A percentile compares a stretch with the other conserved stretches of the same genome.
Evolutionary conservation across 2,329 filamentous ascomycete species (phyloP).

Genomic region (Curvularia verruculosa): DNA sequence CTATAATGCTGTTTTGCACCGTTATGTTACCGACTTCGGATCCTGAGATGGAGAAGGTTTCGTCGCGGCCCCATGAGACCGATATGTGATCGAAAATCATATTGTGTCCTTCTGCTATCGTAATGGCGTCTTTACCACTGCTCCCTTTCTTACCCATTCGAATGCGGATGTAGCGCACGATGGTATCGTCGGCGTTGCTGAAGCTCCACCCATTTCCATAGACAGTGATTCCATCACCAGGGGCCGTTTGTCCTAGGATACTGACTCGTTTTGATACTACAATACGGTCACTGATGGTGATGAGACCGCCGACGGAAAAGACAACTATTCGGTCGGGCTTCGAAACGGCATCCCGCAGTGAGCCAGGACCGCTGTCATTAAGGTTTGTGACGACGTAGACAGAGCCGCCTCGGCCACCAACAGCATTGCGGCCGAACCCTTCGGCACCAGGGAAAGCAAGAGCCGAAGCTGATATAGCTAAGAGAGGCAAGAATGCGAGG

Average conservation of each 20-base stretch:
- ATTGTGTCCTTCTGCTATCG: slow-evolving; percentile 59
- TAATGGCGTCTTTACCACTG: slow-evolving; percentile 61
- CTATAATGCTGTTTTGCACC: slow-evolving; percentile 61
- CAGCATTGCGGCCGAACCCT: slow-evolving; percentile 56
- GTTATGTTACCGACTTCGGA: slow-evolving; percentile 55
- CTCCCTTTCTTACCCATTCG: slow-evolving; percentile 60
- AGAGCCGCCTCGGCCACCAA: slow-evolving; percentile 55
- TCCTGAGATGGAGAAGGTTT: slow-evolving; percentile 61
- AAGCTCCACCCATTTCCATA: slow-evolving; percentile 63
- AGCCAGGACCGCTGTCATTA: slow-evolving; percentile 56
- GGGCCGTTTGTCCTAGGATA: slow-evolving; percentile 60
- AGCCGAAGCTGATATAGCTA: slow-evolving; percentile 25
- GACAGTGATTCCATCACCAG: slow-evolving; percentile 57
- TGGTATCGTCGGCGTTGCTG: slow-evolving; percentile 59
- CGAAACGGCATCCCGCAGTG: slow-evolving; percentile 59
- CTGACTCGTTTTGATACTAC: slow-evolving; percentile 57
- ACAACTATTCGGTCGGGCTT: slow-evolving; percentile 57
- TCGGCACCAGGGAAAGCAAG: slow-evolving; percentile 59
- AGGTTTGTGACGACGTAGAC: slow-evolving; percentile 59
- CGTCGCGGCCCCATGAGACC: slow-evolving; percentile 62
- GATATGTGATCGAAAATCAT: slow-evolving; percentile 65
- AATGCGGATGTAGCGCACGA: slow-evolving; percentile 62
- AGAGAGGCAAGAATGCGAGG: slow-evolving; percentile 22
- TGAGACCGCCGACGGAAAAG: slow-evolving; percentile 59
- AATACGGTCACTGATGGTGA: slow-evolving; percentile 56